phyloP scores from a whole-genome alignment of 139 green algal species.

The Raphidocelis subcapitata region DNA sequence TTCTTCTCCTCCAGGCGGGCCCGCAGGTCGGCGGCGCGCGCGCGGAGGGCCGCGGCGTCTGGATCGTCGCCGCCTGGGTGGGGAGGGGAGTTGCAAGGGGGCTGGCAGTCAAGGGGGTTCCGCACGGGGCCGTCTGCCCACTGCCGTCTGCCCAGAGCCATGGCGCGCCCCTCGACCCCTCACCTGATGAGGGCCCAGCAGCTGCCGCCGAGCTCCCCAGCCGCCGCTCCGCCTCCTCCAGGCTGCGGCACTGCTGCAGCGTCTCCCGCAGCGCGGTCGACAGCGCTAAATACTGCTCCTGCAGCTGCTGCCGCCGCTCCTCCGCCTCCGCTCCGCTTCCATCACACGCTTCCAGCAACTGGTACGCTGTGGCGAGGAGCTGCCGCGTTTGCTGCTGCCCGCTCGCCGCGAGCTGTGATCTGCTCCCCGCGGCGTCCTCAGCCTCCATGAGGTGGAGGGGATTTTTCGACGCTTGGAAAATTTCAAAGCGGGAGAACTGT shows the following conservation, averaged over 20 bases:
- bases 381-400: background rate
- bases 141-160: too few relatives aligned
- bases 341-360: background rate
- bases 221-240: conserved; percentile 14
- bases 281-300: background rate
- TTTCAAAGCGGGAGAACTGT: too few relatives aligned
- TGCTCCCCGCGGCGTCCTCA: too few relatives aligned
- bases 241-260: conserved; percentile 19
- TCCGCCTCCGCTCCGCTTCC: background rate
- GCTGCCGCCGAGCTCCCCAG: background rate
- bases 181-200: background rate
- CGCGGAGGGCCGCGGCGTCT: background rate
- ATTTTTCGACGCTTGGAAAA: too few relatives aligned
- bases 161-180: background rate
- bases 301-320: background rate
- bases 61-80: background rate
- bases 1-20: conserved; percentile 22
- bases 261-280: conserved; percentile 5
- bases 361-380: background rate
- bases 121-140: background rate
- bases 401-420: too few relatives aligned
- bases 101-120: background rate
- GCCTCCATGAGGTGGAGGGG: too few relatives aligned
- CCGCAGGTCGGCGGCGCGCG: background rate
- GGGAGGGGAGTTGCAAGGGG: background rate